A percentile compares a stretch with the other conserved stretches of the same genome.
Evolutionary conservation across 2,329 filamentous ascomycete species (phyloP).

Genomic region (Colletotrichum gloeosporioides): DNA sequence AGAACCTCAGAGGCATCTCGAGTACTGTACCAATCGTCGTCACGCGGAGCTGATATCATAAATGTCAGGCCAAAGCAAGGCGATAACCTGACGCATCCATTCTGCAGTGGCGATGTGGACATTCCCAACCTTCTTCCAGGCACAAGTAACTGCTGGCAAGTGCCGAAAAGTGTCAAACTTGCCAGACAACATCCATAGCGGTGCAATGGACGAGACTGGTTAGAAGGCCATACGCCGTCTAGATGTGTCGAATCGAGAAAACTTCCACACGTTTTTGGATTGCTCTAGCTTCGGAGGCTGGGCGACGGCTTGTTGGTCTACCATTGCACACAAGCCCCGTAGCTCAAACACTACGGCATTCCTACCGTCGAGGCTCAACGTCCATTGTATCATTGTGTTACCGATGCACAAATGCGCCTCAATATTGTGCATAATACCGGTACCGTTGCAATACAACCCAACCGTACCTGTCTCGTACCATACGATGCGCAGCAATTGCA

Average conservation of each 20-base stretch:
- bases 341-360: neutral
- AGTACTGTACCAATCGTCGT: neutral
- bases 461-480: neutral
- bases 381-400: neutral
- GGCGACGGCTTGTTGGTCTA: neutral
- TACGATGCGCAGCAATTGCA: neutral
- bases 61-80: neutral
- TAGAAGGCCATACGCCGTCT: neutral
- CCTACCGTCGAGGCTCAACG: neutral
- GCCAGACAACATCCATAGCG: neutral
- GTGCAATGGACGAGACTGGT: neutral
- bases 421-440: neutral
- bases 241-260: neutral
- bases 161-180: neutral
- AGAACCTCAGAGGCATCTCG: neutral
- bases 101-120: neutral
- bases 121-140: neutral
- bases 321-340: neutral
- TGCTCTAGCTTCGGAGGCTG: neutral
- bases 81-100: neutral
- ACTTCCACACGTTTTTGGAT: neutral
- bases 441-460: neutral
- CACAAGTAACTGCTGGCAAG: neutral
- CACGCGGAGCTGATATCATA: neutral
- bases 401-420: neutral